A percentile compares a stretch with the other conserved stretches of the same genome.
These are phyloP conservation scores for Polyporus arcularius DNA, from an alignment of 768 basidiomycete genomes.

Conservation along the genomic window DNA sequence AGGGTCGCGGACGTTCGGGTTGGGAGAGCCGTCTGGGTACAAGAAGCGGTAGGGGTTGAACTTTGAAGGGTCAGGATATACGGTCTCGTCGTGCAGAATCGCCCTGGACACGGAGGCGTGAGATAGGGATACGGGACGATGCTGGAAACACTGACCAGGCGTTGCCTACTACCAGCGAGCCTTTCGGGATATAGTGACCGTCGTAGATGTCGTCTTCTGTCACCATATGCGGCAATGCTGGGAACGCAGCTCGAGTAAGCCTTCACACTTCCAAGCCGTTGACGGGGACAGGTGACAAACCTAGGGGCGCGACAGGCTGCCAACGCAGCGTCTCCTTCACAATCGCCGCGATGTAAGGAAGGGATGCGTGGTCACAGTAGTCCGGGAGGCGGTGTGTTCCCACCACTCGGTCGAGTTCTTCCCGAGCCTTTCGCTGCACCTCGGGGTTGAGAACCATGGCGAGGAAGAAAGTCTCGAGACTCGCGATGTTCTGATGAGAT, in stretches of 20 bases:
- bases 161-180: conserved; percentile 14
- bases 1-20: conserved; percentile 4
- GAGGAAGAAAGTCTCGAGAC: conserved; percentile 10
- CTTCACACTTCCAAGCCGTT: background rate
- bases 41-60: conserved; percentile 16
- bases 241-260: background rate
- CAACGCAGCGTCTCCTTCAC: conserved; percentile 15
- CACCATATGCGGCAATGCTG: background rate
- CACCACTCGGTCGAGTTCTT: conserved; percentile 19
- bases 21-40: conserved; percentile 1
- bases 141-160: conserved; percentile 5
- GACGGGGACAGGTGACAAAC: conserved; percentile 29
- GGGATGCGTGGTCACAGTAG: conserved; percentile 7
- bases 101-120: background rate
- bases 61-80: conserved; percentile 13
- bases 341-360: conserved; percentile 20
- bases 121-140: background rate
- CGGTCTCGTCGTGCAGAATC: background rate
- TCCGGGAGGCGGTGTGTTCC: conserved; percentile 18
- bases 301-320: conserved; percentile 23
- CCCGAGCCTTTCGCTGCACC: conserved; percentile 15
- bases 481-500: background rate
- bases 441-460: conserved; percentile 19
- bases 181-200: conserved; percentile 11
- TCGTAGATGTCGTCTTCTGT: conserved; percentile 14